Conservation (phyloP, 1,284 basidiomycete genomes). For the Cutaneotrichosporon sp. region DNA sequence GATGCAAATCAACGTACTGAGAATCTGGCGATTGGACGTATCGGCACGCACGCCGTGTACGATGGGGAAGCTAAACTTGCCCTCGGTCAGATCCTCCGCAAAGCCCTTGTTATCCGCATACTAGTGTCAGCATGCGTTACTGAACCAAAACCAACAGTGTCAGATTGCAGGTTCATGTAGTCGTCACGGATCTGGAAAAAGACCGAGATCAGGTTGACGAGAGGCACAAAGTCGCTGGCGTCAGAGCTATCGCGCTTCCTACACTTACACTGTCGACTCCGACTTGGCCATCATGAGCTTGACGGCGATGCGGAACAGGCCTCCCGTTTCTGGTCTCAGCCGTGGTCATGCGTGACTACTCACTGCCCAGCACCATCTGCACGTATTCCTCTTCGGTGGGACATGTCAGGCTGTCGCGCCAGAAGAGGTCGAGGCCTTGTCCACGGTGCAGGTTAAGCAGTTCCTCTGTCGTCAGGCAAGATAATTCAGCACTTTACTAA, state of each 20-base stretch:
- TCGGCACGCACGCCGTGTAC: slow-evolving; percentile 81
- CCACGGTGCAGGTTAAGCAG: slow-evolving; percentile 87
- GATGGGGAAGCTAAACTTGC: slow-evolving; percentile 93
- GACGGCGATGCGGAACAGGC: slow-evolving; percentile 83
- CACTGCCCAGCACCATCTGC: slow-evolving; percentile 93
- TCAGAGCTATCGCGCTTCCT: slow-evolving; percentile 9
- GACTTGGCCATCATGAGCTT: slow-evolving; percentile 86
- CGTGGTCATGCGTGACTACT: slow-evolving; percentile 32
- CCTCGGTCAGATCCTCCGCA: slow-evolving; percentile 90
- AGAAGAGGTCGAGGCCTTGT: slow-evolving; percentile 90
- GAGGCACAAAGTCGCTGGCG: slow-evolving; percentile 75
- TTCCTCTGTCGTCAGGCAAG: slow-evolving; percentile 57
- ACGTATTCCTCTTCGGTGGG: slow-evolving; percentile 94
- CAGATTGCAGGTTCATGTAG: slow-evolving; percentile 89
- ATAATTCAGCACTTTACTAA: slow-evolving; percentile 24
- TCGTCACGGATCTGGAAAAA: slow-evolving; percentile 97
- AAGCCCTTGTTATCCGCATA: slow-evolving; percentile 90
- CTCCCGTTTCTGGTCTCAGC: slow-evolving; percentile 76
- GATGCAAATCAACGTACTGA: slow-evolving; percentile 59
- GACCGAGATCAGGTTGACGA: slow-evolving; percentile 90
- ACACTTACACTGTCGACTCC: slow-evolving; percentile 58
- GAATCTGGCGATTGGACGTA: slow-evolving; percentile 63
- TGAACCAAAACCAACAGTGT: slow-evolving; percentile 55
- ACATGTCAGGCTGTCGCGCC: slow-evolving; percentile 86
- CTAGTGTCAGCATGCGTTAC: slow-evolving; percentile 47